Evolutionary conservation across 148 eudicot genomes (phyloP).

Genomic region (Heliamphora exappendiculata): DNA sequence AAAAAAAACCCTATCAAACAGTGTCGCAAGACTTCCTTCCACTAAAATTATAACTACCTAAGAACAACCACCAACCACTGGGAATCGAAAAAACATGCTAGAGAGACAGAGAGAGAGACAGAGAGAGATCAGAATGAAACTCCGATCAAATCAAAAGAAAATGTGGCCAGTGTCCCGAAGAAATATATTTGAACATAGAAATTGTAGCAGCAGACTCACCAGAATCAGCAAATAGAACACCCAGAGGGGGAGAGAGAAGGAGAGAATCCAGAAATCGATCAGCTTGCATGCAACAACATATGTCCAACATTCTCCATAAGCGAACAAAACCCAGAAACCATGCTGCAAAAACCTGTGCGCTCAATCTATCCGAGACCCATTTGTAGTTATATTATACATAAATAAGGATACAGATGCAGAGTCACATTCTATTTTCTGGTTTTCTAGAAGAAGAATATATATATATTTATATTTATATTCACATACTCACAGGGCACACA

Average conservation of each 20-base stretch:
- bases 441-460: constrained; percentile 11
- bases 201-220: constrained; percentile 15
- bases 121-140: constrained; percentile 6
- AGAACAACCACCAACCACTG: not conserved
- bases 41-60: not conserved
- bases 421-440: constrained; percentile 19
- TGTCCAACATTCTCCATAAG: constrained; percentile 16
- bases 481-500: no score
- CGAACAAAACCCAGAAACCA: constrained; percentile 31
- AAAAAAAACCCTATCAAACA: constrained; percentile 8
- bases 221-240: constrained; percentile 5
- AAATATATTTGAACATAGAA: not conserved
- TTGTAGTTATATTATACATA: not conserved
- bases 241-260: not conserved
- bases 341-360: constrained; percentile 21
- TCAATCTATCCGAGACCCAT: constrained; percentile 10
- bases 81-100: not conserved
- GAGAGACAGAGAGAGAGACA: not conserved
- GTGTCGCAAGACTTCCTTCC: not conserved
- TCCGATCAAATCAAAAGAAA: constrained; percentile 15
- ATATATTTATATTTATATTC: no score
- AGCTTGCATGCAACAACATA: constrained; percentile 24
- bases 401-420: constrained; percentile 7
- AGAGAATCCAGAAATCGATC: constrained; percentile 4
- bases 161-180: not conserved